These are phyloP conservation scores for Gaultheria prostrata DNA, from an alignment of 148 eudicot species.

Conservation along the genomic window DNA sequence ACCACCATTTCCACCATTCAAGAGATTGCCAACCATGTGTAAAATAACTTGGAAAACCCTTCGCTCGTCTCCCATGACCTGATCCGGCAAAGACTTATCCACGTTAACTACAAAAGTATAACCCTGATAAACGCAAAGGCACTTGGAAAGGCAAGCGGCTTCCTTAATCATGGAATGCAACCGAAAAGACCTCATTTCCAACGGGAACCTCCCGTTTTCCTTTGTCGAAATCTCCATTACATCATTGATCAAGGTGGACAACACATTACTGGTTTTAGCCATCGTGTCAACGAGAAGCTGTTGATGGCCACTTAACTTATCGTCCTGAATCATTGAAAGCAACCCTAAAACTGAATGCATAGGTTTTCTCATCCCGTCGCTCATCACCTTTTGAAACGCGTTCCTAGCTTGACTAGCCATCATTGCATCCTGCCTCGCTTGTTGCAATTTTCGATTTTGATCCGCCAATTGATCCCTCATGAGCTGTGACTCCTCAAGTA, in stretches of 20 bases:
- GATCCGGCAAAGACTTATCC: constrained; percentile 58
- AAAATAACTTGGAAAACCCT: constrained; percentile 81
- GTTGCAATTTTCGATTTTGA: constrained; percentile 73
- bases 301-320: constrained; percentile 41
- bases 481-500: constrained; percentile 75
- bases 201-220: constrained; percentile 58
- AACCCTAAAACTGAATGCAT: constrained; percentile 80
- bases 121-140: constrained; percentile 55
- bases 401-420: constrained; percentile 79
- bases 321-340: constrained; percentile 65
- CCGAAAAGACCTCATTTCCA: constrained; percentile 52
- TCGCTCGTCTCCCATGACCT: constrained; percentile 75
- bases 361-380: constrained; percentile 75
- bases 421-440: constrained; percentile 62
- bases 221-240: constrained; percentile 70
- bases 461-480: constrained; percentile 64
- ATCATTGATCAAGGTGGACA: constrained; percentile 65
- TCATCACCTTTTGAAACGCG: constrained; percentile 82
- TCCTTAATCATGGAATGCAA: constrained; percentile 56
- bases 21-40: constrained; percentile 78
- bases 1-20: constrained; percentile 46
- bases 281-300: constrained; percentile 58
- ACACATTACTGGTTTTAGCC: constrained; percentile 69
- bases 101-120: constrained; percentile 53
- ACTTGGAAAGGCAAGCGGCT: constrained; percentile 74